These are phyloP conservation scores for Paramarasmius palmivorus DNA, from an alignment of 1,284 basidiomycete species.

Conservation along the genomic window DNA sequence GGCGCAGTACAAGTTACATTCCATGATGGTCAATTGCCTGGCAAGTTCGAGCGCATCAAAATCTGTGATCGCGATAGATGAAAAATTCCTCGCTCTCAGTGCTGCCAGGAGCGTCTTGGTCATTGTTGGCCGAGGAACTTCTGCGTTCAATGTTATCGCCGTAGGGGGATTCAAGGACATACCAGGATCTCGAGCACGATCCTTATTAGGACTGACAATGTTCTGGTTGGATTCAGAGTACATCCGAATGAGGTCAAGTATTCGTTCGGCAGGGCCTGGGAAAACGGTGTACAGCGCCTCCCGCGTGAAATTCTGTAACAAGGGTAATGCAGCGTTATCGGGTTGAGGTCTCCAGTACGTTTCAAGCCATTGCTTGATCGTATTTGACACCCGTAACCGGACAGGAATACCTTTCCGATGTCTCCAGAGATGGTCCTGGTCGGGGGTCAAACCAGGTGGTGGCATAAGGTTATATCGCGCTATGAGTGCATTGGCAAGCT, in stretches of 20 bases:
- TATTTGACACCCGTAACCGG: conserved; percentile 86
- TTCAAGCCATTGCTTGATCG: conserved; percentile 94
- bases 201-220: conserved; percentile 52
- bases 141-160: conserved; percentile 44
- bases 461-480: conserved; percentile 80
- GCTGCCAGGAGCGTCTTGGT: conserved; percentile 76
- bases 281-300: conserved; percentile 66
- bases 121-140: conserved; percentile 81
- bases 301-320: conserved; percentile 64
- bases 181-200: conserved; percentile 66
- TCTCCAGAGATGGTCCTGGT: conserved; percentile 77
- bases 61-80: conserved; percentile 75
- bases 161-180: conserved; percentile 68
- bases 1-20: conserved; percentile 82
- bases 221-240: conserved; percentile 40
- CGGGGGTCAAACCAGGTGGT: conserved; percentile 55
- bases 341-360: conserved; percentile 79
- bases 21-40: conserved; percentile 94
- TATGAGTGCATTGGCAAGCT: conserved; percentile 78
- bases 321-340: conserved; percentile 62
- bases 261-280: conserved; percentile 67
- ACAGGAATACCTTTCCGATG: conserved; percentile 88
- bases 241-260: conserved; percentile 68
- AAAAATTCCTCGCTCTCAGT: conserved; percentile 60
- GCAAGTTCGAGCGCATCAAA: conserved; percentile 93